Evolutionary conservation across 306 rosid species (phyloP), one percentile per base, ranked within the genome.

Genomic region (Morella rubra): DNA sequence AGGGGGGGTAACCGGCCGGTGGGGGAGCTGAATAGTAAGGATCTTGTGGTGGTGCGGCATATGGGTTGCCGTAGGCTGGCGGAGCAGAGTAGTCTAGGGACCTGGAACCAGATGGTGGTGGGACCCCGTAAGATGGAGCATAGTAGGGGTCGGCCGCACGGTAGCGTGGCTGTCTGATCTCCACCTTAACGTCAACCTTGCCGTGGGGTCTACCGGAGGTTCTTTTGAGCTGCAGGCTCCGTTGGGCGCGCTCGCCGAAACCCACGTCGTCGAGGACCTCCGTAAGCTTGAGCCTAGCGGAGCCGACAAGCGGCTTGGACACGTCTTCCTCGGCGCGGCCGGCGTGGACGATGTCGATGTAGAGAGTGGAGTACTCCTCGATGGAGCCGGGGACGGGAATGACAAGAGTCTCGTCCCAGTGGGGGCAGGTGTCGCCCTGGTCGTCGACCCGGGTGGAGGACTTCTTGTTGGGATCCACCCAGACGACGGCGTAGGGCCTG

Each of bases 201-300:
- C 98, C 98, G 0, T 92, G 96, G 0, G 98, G 98, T 59, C 98
- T 83, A 0, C 97, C 98, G 0, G 98, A 92, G 0, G 97, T 95
- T 7, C 98, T 90, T 19, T 89, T 90, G 40, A 94, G 85, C 16
- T 80, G 73, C 5, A 94, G 84, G 0, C 80, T 73, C 16, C 84
- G 87, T 53, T 45, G 73, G 16, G 66, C 59, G 0, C 78, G 84
- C 19, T 83, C 84, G 13, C 88, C 91, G 15, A 76, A 13, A 3
- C 98, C 96, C 2, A 64, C 88, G 7, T 88, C 91, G 0, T 90
- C 83, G 7, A 86, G 46, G 2, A 91, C 65, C 0, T 91, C 96
- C 0, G 46, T 59, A 1, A 94, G 84, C 44, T 40, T 80, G 78
- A 90, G 93, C 24, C 77, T 77, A 53, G 97, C 92, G 0, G 95